Conservation (phyloP, 164 flowering plant species). For the Magnolia kwangsiensis region DNA sequence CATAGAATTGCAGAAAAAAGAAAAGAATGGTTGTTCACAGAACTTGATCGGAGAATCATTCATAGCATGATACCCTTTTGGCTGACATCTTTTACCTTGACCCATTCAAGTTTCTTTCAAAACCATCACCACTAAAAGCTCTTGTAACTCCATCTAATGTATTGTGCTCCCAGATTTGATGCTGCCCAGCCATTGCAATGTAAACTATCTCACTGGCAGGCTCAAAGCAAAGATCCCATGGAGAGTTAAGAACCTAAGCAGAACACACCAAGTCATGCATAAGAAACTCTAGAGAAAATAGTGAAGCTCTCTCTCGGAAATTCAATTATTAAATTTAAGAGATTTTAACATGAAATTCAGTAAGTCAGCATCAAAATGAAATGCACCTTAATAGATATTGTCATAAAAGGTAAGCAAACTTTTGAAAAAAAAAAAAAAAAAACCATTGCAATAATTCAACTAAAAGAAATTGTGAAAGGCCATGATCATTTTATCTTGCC, state of each 20-base stretch:
- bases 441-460: not conserved
- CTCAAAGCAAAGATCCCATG: conserved; percentile 96
- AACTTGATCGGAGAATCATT: not conserved
- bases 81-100: conserved; percentile 43
- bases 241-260: conserved; percentile 87
- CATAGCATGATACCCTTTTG: not conserved
- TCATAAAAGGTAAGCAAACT: not conserved
- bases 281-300: not conserved
- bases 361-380: not conserved
- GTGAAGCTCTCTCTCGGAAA: not conserved
- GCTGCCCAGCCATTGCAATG: conserved; percentile 99
- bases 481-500: conserved; percentile 40
- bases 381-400: not conserved
- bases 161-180: conserved; percentile 91
- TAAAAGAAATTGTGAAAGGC: not conserved
- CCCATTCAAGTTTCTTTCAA: conserved; percentile 93
- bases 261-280: not conserved
- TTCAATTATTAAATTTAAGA: not conserved
- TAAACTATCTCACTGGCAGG: conserved; percentile 63
- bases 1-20: not conserved
- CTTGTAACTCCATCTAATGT: conserved; percentile 62
- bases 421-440: not conserved
- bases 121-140: conserved; percentile 97
- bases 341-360: not conserved
- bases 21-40: not conserved